Evolutionary conservation across 2,329 filamentous ascomycete genomes (phyloP).

Genomic region (Apiospora koreana): DNA sequence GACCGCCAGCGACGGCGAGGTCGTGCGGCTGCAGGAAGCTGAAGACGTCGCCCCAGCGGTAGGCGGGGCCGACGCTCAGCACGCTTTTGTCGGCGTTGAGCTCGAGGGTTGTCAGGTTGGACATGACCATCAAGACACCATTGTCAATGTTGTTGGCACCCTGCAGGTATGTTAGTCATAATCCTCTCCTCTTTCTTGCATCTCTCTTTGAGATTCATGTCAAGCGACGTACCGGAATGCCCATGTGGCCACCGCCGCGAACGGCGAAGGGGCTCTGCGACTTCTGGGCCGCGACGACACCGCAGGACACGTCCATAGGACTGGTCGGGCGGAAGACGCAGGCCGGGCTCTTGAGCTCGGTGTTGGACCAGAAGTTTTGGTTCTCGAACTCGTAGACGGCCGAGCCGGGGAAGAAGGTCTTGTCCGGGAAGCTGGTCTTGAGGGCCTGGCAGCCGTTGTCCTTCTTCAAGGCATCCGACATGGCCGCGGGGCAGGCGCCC

Average conservation of each 20-base stretch:
- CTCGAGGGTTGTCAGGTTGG: constrained; percentile 18
- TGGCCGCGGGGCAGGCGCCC: neutral
- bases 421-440: constrained; percentile 16
- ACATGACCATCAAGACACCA: constrained; percentile 17
- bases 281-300: constrained; percentile 22
- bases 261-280: constrained; percentile 29
- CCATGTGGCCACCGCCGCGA: constrained; percentile 36
- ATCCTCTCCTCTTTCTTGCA: too few relatives aligned
- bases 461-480: neutral
- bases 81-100: constrained; percentile 25
- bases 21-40: constrained; percentile 11
- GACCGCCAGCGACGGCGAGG: constrained; percentile 16
- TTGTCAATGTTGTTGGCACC: constrained; percentile 19
- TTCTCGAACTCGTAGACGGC: constrained; percentile 32
- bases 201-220: too few relatives aligned
- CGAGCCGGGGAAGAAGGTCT: constrained; percentile 25
- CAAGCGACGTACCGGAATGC: constrained; percentile 29
- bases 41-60: constrained; percentile 17
- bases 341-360: constrained; percentile 32
- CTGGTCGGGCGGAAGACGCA: constrained; percentile 36
- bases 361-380: constrained; percentile 37
- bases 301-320: constrained; percentile 26
- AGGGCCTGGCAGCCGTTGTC: constrained; percentile 14
- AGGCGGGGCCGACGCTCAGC: constrained; percentile 16
- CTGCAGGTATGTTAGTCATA: constrained; percentile 16